These are phyloP conservation scores for Lyophyllum atratum DNA, from an alignment of 768 basidiomycete species.

Conservation along the genomic window DNA sequence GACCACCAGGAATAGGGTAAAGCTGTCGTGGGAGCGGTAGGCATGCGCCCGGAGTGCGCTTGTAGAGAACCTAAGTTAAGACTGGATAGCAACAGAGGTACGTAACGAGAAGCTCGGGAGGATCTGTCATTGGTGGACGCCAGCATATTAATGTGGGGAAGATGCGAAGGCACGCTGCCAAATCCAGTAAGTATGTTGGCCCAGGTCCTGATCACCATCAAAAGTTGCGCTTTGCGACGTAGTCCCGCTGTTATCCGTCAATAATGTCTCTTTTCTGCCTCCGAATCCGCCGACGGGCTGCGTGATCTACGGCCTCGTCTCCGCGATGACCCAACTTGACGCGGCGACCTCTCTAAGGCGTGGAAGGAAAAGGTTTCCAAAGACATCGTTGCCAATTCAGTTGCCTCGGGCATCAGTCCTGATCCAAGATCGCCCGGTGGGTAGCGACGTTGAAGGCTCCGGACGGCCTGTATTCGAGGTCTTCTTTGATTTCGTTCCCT, in stretches of 20 bases:
- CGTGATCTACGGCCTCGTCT: constrained; percentile 17
- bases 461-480: constrained; percentile 17
- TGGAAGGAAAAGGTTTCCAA: constrained; percentile 32
- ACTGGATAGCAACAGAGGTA: constrained; percentile 52
- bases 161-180: constrained; percentile 26
- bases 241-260: constrained; percentile 20
- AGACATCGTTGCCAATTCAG: constrained; percentile 29
- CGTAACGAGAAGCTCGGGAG: constrained; percentile 43
- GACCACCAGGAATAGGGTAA: constrained; percentile 34
- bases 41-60: constrained; percentile 49
- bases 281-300: constrained; percentile 36
- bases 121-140: constrained; percentile 43
- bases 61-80: constrained; percentile 45
- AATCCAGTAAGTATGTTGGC: constrained; percentile 20
- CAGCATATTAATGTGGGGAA: constrained; percentile 47
- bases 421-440: constrained; percentile 14
- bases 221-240: constrained; percentile 10
- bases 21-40: constrained; percentile 49
- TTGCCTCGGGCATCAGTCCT: constrained; percentile 12
- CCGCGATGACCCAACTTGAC: constrained; percentile 15
- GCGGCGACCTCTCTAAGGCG: constrained; percentile 23
- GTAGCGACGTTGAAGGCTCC: constrained; percentile 15
- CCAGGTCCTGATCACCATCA: constrained; percentile 18
- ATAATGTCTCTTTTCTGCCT: constrained; percentile 31
- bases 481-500: constrained; percentile 54